Conservation (phyloP, 768 basidiomycete species). For the Amanita exitialis region DNA sequence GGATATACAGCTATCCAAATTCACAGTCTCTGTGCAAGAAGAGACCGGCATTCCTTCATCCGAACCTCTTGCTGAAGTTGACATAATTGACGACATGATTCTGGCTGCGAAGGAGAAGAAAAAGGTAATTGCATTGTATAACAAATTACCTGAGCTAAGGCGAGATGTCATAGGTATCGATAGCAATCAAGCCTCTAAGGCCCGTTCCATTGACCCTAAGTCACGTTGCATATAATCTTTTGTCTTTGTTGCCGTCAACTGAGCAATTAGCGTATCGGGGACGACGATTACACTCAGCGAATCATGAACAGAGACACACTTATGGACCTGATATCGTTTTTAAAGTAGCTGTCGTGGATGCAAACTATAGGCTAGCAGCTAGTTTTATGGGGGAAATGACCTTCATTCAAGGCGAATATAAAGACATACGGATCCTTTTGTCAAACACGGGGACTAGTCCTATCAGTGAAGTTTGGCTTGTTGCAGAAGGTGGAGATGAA, state of each 20-base stretch:
- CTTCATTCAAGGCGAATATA: constrained; percentile 63
- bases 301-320: constrained; percentile 55
- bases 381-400: constrained; percentile 41
- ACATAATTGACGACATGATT: constrained; percentile 49
- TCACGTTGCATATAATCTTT: constrained; percentile 56
- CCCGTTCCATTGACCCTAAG: constrained; percentile 47
- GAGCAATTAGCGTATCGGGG: constrained; percentile 70
- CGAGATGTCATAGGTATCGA: constrained; percentile 36
- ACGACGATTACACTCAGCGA: constrained; percentile 56
- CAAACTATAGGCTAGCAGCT: constrained; percentile 52
- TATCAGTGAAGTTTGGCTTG: constrained; percentile 65
- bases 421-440: constrained; percentile 42
- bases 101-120: constrained; percentile 57
- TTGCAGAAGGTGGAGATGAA: constrained; percentile 50
- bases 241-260: constrained; percentile 55
- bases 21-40: constrained; percentile 47
- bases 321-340: constrained; percentile 65
- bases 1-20: constrained; percentile 56
- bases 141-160: background rate
- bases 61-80: constrained; percentile 39
- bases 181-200: constrained; percentile 45
- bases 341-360: constrained; percentile 50
- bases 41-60: constrained; percentile 18
- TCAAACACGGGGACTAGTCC: constrained; percentile 53
- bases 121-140: constrained; percentile 31